Evolutionary conservation across 352 stramenopile species (phyloP).

Genomic region (Elongisporangium prolatum): DNA sequence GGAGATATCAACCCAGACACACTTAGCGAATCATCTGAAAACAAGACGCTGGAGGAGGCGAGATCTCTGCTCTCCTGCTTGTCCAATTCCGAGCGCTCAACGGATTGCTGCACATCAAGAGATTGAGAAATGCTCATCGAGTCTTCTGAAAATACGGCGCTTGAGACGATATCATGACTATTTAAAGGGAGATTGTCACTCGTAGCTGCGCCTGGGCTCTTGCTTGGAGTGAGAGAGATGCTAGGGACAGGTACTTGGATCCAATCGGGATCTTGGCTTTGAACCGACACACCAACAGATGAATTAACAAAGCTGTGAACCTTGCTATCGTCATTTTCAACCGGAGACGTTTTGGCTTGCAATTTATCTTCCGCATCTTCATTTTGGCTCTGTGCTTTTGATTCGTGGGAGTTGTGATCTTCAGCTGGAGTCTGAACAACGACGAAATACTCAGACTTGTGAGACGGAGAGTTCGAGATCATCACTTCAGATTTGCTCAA

Average conservation of each 20-base stretch:
- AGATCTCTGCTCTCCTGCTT: neutral
- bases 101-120: neutral
- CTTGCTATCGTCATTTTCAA: conserved; percentile 4
- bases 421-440: neutral
- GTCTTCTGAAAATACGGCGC: neutral
- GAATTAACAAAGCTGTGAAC: neutral
- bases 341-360: neutral
- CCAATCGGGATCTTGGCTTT: neutral
- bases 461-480: neutral
- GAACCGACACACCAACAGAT: neutral
- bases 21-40: neutral
- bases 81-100: neutral
- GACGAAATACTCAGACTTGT: neutral
- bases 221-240: neutral
- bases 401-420: neutral
- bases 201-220: neutral
- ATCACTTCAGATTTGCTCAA: neutral
- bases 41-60: neutral
- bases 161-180: neutral
- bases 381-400: neutral
- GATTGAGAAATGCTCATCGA: neutral
- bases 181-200: neutral
- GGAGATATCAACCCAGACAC: neutral
- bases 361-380: neutral
- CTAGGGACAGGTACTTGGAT: neutral